Evolutionary conservation across 805 yeast genomes (phyloP), one percentile per base, ranked within the genome.

Genomic region (Kluyveromyces nonfermentans): DNA sequence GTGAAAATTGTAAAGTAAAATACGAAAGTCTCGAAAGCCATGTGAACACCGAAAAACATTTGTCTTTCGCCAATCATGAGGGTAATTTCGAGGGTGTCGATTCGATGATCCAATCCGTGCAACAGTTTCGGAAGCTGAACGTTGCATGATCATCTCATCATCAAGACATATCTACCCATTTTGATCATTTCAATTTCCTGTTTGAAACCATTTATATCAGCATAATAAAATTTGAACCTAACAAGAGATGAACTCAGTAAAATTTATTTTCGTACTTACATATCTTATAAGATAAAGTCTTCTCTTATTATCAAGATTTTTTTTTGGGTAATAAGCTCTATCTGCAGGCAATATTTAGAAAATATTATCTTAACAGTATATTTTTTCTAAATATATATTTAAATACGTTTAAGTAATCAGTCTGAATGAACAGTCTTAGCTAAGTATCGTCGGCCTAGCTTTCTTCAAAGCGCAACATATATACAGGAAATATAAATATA

Each of bases 1-100:
- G 98, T 65, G 98, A 90, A 60, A 90, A 90, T 58, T 90, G 98
- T 64, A 71, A 90, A 19, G 83, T 82, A 47, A 81, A 81, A 58
- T 90, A 84, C 59, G 89, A 84, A 41, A 77, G 78, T 51, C 80
- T 88, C 56, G 85, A 79, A 20, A 85, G 77, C 45, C 98, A 90
- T 60, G 75, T 86, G 34, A 55, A 57, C 22, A 72, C 86, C 19
- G 75, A 74, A 31, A 75, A 80, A 50, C 98, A 90, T 60, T 70
- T 83, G 40, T 75, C 77, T 43, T 89, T 87, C 67, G 97, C 97
- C 3, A 65, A 69, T 36, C 78, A 82, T 52, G 78, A 77, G 54
- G 60, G 65, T 12, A 85, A 88, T 59, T 90, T 89, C 63, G 72
- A 64, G 39, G 84, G 82, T 36, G 84, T 90, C 49, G 97, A 90